These are phyloP conservation scores for Fraxinus ornus DNA, from an alignment of 305 asterid genomes.

Conservation along the genomic window DNA sequence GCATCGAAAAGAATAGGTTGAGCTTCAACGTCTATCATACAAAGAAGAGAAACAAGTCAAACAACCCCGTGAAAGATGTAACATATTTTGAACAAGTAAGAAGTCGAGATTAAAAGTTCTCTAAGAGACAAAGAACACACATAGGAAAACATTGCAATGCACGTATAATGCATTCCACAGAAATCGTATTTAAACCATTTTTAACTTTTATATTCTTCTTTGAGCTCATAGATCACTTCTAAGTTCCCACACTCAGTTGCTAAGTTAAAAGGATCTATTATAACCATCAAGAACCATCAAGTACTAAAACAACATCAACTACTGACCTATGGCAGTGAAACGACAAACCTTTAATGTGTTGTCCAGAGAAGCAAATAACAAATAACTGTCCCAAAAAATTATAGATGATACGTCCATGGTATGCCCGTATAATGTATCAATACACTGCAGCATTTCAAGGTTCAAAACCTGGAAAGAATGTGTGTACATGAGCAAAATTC, in stretches of 20 bases:
- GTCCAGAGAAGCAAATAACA: conserved; percentile 66
- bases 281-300: too few species aligned
- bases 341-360: conserved; percentile 48
- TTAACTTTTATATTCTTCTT: conserved; percentile 42
- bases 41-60: conserved; percentile 36
- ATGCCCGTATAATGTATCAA: conserved; percentile 50
- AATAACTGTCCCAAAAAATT: conserved; percentile 49
- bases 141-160: neutral
- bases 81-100: neutral
- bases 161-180: neutral
- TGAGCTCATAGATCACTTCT: conserved; percentile 38
- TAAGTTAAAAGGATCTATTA: neutral
- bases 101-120: neutral
- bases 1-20: conserved; percentile 35
- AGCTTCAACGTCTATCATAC: conserved; percentile 46
- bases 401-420: conserved; percentile 43
- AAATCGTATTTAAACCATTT: neutral
- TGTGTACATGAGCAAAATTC: neutral
- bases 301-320: neutral
- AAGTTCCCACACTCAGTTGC: conserved; percentile 39
- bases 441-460: conserved; percentile 43
- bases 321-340: neutral
- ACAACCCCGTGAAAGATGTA: conserved; percentile 36
- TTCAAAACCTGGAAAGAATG: conserved; percentile 50
- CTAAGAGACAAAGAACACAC: neutral